Percentiles rank a stretch among this genome's conserved stretches.
These are phyloP conservation scores for Umbelopsis sp. DNA, from an alignment of 192 early-diverging fungal species.

Conservation along the genomic window DNA sequence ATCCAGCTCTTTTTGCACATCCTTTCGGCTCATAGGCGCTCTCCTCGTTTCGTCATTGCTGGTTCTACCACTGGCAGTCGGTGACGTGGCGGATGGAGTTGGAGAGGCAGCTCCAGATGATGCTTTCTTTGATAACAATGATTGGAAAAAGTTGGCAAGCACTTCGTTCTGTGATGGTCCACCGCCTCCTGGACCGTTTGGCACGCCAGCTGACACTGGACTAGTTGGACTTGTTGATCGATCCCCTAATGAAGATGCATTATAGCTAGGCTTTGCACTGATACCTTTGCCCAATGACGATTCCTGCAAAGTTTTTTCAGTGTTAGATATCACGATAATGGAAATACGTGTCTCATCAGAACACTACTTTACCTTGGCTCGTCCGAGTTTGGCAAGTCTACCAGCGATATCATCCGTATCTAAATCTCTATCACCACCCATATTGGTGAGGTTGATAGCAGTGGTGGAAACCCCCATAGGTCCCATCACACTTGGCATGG, in stretches of 20 bases:
- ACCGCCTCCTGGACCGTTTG: slow-evolving; percentile 15
- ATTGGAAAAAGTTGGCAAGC: slow-evolving; percentile 89
- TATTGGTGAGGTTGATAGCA: slow-evolving; percentile 33
- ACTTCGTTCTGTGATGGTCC: slow-evolving; percentile 71
- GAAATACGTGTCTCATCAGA: neutral
- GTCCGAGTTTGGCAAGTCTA: slow-evolving; percentile 14
- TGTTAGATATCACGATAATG: neutral
- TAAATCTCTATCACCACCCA: slow-evolving; percentile 34
- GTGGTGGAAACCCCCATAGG: slow-evolving; percentile 45
- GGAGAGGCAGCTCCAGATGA: slow-evolving; percentile 21
- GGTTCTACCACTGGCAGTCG: slow-evolving; percentile 11
- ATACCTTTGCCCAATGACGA: slow-evolving; percentile 9
- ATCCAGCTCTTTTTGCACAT: slow-evolving; percentile 39
- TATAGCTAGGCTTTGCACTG: slow-evolving; percentile 4
- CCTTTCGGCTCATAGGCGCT: slow-evolving; percentile 34
- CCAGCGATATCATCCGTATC: slow-evolving; percentile 45
- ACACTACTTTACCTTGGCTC: neutral
- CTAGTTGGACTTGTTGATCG: slow-evolving; percentile 20
- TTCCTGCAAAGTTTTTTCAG: slow-evolving; percentile 8
- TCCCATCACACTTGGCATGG: slow-evolving; percentile 53
- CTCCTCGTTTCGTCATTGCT: slow-evolving; percentile 23
- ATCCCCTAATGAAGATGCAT: neutral
- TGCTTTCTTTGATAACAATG: slow-evolving; percentile 68
- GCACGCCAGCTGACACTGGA: slow-evolving; percentile 18
- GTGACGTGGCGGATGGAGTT: slow-evolving; percentile 19